Evolutionary conservation across 108 stramenopile species (phyloP).

Genomic region (Conticribra weissflogii): DNA sequence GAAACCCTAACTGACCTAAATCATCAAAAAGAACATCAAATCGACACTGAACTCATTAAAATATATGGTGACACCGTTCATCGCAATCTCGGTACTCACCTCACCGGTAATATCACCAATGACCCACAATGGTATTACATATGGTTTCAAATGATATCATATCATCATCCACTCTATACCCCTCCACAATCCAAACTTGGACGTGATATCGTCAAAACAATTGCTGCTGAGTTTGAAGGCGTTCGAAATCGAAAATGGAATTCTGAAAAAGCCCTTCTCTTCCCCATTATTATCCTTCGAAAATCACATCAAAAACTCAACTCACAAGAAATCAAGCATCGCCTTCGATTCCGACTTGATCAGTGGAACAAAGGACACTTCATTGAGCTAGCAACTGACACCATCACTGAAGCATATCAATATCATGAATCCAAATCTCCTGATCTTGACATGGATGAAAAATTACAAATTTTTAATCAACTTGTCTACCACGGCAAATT

Average conservation of each 20-base stretch:
- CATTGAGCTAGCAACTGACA: slow-evolving; percentile 1
- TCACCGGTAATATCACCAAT: not conserved
- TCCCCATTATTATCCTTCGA: not conserved
- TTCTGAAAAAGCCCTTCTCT: slow-evolving; percentile 5
- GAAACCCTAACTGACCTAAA: no score
- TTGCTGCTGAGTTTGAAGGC: not conserved
- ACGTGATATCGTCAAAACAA: not conserved
- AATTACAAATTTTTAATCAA: slow-evolving; percentile 32
- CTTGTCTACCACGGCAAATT: slow-evolving; percentile 29
- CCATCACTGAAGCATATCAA: not conserved
- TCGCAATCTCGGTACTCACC: not conserved
- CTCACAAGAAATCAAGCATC: slow-evolving; percentile 4
- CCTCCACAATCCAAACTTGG: not conserved
- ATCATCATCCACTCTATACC: not conserved
- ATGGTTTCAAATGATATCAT: no score
- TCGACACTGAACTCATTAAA: not conserved
- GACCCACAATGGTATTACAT: not conserved
- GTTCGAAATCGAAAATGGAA: slow-evolving; percentile 13
- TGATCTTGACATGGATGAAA: no score
- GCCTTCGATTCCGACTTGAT: slow-evolving; percentile 7
- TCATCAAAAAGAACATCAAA: not conserved
- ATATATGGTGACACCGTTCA: slow-evolving; percentile 1
- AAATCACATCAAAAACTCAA: not conserved
- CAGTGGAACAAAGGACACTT: slow-evolving; percentile 17
- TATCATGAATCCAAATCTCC: no score